Percentiles rank a stretch among this genome's conserved stretches.
phyloP scores from a whole-genome alignment of 164 flowering plant genomes.

The Santalum album region DNA sequence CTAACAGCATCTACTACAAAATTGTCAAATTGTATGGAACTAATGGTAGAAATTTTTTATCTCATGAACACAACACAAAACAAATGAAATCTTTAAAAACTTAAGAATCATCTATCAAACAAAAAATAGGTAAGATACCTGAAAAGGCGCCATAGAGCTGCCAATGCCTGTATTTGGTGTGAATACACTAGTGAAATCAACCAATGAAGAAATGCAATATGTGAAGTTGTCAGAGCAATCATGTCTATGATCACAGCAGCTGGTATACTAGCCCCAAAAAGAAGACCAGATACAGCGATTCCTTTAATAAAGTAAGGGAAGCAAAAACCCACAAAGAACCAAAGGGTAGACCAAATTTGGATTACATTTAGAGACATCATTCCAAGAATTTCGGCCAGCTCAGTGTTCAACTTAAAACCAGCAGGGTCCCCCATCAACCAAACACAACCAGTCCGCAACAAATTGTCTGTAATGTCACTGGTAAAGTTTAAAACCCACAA shows the following conservation, averaged over 20 bases:
- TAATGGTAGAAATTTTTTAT: too few species aligned
- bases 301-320: slow-evolving; percentile 41
- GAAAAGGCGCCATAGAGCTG: slow-evolving; percentile 94
- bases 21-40: too few species aligned
- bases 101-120: too few species aligned
- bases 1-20: too few species aligned
- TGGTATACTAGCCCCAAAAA: slow-evolving; percentile 63
- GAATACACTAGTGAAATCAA: slow-evolving; percentile 61
- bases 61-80: too few species aligned
- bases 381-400: slow-evolving; percentile 78
- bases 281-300: slow-evolving; percentile 62
- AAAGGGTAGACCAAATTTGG: slow-evolving; percentile 91
- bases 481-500: slow-evolving; percentile 37
- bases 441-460: slow-evolving; percentile 82
- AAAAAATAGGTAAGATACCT: slow-evolving; percentile 52
- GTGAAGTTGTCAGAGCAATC: slow-evolving; percentile 47
- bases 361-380: slow-evolving; percentile 70
- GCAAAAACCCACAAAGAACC: slow-evolving; percentile 45
- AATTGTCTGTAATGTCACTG: slow-evolving; percentile 45
- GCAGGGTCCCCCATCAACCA: slow-evolving; percentile 99
- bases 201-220: slow-evolving; percentile 64
- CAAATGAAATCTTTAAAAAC: too few species aligned
- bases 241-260: slow-evolving; percentile 63
- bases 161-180: slow-evolving; percentile 63
- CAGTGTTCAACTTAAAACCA: slow-evolving; percentile 92